A percentile compares a stretch with the other conserved stretches of the same genome.
Evolutionary conservation across 176 grass and related monocot genomes (phyloP).

Genomic region (Carex scoparia): DNA sequence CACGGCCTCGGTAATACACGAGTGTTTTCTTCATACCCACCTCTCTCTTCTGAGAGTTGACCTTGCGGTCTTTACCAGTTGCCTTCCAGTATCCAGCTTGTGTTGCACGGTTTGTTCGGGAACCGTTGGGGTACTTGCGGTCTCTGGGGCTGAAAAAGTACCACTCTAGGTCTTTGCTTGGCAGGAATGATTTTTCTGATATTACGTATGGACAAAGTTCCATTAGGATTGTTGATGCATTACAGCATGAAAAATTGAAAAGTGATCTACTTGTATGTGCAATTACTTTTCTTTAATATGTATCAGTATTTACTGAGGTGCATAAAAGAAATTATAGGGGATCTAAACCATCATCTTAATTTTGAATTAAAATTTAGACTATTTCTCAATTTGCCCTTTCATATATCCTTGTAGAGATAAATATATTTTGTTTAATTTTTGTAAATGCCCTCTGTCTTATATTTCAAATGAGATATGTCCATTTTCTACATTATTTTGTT

Average conservation of each 20-base stretch:
- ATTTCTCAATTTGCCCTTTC: neutral
- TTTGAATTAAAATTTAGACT: neutral
- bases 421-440: neutral
- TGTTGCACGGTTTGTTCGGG: conserved; percentile 91
- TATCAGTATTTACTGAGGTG: neutral
- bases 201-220: neutral
- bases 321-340: neutral
- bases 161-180: conserved; percentile 98
- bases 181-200: conserved; percentile 94
- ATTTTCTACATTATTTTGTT: neutral
- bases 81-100: conserved; percentile 98
- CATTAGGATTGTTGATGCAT: neutral
- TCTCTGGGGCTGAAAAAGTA: conserved; percentile 99
- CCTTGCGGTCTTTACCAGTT: conserved; percentile 86
- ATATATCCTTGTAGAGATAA: neutral
- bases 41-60: conserved; percentile 65
- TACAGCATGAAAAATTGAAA: neutral
- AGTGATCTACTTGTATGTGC: neutral
- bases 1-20: conserved; percentile 95
- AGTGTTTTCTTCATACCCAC: conserved; percentile 98
- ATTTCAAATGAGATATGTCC: neutral
- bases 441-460: neutral
- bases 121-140: conserved; percentile 95
- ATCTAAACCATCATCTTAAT: neutral
- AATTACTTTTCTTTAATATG: neutral